Evolutionary conservation across 805 yeast genomes (phyloP), one percentile per base, ranked within the genome.

Genomic region (Lipomyces sp.): DNA sequence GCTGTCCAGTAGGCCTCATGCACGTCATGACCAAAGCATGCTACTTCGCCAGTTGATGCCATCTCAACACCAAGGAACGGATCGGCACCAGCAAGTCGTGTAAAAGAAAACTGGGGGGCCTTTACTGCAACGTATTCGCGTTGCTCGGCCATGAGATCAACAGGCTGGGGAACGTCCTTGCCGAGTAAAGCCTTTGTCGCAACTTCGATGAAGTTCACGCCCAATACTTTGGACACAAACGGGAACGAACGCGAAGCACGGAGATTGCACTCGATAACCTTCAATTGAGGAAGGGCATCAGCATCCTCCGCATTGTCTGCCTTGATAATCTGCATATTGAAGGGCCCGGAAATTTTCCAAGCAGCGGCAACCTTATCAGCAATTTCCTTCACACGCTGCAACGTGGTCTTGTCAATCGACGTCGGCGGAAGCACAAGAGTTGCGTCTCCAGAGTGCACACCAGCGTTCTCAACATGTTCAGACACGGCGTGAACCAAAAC

Each of bases 191-290:
- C 95, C 70, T 81, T 82, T 55, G 90, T 89, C 21, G 98, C 97
- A 63, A 87, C 88, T 49, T 91, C 95, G 68, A 93, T 93, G 72
- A 93, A 90, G 76, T 93, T 91, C 47, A 79, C 78, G 60, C 98
- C 98, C 59, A 93, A 76, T 43, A 93, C 98, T 78, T 93, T 93
- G 43, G 98, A 91, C 34, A 91, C 96, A 69, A 93, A 93, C 70
- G 98, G 98, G 91, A 93, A 93, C 14, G 98, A 91, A 71, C 98
- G 83, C 5, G 98, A 91, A 45, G 98, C 98, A 73, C 98, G 86
- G 63, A 93, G 86, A 72, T 93, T 93, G 81, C 98, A 93, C 75
- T 93, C 98, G 69, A 93, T 93, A 54, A 93, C 98, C 79, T 93
- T 93, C 66, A 90, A 79, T 55, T 81, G 82, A 45, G 80, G 76